phyloP scores from a whole-genome alignment of 768 basidiomycete genomes.

The Leccinum imitatum region DNA sequence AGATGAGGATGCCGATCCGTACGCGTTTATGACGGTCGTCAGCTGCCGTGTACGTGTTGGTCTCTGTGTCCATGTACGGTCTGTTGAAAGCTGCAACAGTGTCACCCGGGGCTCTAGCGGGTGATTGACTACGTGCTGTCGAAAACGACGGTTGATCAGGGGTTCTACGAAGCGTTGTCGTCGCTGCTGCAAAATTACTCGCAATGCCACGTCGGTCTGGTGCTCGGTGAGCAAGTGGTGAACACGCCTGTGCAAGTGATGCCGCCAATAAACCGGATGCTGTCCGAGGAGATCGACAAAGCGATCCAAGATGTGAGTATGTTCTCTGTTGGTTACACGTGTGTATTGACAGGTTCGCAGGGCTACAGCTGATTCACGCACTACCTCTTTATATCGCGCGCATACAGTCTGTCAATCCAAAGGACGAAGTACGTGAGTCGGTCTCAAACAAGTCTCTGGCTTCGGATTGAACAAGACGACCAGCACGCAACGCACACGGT shows the following conservation, averaged over 20 bases:
- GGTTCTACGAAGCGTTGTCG: conserved; percentile 44
- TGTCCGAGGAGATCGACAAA: conserved; percentile 77
- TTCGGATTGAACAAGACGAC: neutral
- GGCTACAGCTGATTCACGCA: conserved; percentile 66
- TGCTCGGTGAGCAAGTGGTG: no score
- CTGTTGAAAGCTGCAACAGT: conserved; percentile 40
- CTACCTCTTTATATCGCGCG: conserved; percentile 74
- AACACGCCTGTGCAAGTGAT: no score
- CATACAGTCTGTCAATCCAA: conserved; percentile 78
- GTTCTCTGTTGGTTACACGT: neutral
- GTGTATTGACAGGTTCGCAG: conserved; percentile 24
- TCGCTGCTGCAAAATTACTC: no score
- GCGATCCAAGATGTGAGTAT: conserved; percentile 62
- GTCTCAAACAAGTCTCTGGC: neutral
- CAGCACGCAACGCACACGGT: conserved; percentile 25
- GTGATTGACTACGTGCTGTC: conserved; percentile 68
- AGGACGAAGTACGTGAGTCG: conserved; percentile 69
- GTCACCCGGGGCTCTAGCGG: conserved; percentile 67
- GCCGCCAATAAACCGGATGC: conserved; percentile 43
- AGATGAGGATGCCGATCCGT: no score
- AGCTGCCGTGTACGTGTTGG: no score
- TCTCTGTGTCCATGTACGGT: neutral
- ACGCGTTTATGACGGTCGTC: no score
- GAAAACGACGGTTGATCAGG: conserved; percentile 49
- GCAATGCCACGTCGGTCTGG: no score